Base-by-base conservation (phyloP, 2,329 filamentous ascomycete species). In the Chaetomiaceae sp. region DNA sequence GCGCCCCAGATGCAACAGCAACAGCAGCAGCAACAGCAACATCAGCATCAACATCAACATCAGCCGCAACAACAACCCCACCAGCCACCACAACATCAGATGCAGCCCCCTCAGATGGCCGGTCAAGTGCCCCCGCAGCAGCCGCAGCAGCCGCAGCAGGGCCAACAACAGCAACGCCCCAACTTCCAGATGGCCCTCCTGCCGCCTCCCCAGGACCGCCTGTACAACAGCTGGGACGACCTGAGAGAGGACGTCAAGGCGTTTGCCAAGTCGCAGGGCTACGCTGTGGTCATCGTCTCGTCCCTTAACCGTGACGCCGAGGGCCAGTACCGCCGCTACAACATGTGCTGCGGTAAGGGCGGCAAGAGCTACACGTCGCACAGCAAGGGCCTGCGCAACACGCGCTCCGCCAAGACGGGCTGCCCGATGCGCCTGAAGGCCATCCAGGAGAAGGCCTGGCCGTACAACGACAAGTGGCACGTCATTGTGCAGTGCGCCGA, bases 391-490 rank as follows among this genome's bases (percentile, higher is more conserved):
- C 53, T 62, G n/a, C 60, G 61, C 27, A 53, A 58, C 21, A 54
- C 56, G 5, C 51, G 54, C 4, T 62, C 60, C 5, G 43, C 58
- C 55, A 63, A 63, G 52, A 63, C 61, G 3, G 61, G 61, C 25
- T 63, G 61, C 43, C 60, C 58, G 9, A 63, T 63, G 61, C 56
- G 57, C n/a, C 44, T 63, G 40, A 63, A 63, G 37, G 59, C 59
- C 8, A 55, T 62, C n/a, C 60, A 62, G 47, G 58, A 62, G 30
- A 58, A 61, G 45, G 59, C 57, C 4, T 62, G 50, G 50, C 61
- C 61, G 17, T 63, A 60, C 54, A 54, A 62, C 50, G 60, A 62
- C 55, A 61, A 62, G 50, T 63, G 61, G 61, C 60, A 57, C 43
- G 51, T 63, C n/a, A 50, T 61, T 6, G 60, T 63, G 33, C 59